These are phyloP conservation scores for Tetragonia tetragonoides DNA, from an alignment of 148 eudicot genomes.

Conservation along the genomic window DNA sequence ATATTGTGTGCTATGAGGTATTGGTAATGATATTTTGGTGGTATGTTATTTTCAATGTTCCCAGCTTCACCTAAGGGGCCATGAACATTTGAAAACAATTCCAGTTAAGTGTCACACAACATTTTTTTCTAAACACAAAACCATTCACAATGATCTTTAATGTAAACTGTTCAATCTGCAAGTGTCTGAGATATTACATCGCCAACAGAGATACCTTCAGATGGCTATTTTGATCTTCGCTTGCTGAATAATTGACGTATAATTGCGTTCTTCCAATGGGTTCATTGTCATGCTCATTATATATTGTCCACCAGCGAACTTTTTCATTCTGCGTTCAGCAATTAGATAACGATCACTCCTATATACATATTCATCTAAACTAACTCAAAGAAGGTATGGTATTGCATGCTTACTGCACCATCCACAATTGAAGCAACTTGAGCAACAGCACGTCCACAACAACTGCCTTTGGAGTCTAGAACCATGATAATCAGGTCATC, in stretches of 20 bases:
- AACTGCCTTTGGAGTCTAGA: constrained; percentile 43
- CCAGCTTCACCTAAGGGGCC: too few relatives aligned
- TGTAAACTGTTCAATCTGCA: too few relatives aligned
- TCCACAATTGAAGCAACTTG: constrained; percentile 47
- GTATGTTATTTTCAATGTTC: too few relatives aligned
- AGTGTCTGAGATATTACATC: too few relatives aligned
- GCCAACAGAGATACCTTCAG: constrained; percentile 28
- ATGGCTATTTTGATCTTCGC: constrained; percentile 36
- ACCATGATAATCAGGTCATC: constrained; percentile 48
- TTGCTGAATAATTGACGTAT: constrained; percentile 31
- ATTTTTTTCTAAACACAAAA: too few relatives aligned
- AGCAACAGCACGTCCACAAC: constrained; percentile 44
- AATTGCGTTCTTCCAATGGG: constrained; percentile 39
- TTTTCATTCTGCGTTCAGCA: constrained; percentile 35
- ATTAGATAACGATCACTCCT: constrained; percentile 3
- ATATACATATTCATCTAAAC: not conserved
- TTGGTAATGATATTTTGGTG: too few relatives aligned
- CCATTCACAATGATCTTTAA: too few relatives aligned
- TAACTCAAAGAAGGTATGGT: not conserved
- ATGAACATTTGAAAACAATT: too few relatives aligned
- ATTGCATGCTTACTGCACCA: constrained; percentile 28
- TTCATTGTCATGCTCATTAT: constrained; percentile 34
- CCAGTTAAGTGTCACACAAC: too few relatives aligned
- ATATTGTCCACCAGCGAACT: constrained; percentile 38
- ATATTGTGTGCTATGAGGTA: too few relatives aligned